Percentiles rank a stretch among this genome's conserved stretches.
Evolutionary conservation across 2,329 filamentous ascomycete species (phyloP).

Genomic region (Coniella vitis): DNA sequence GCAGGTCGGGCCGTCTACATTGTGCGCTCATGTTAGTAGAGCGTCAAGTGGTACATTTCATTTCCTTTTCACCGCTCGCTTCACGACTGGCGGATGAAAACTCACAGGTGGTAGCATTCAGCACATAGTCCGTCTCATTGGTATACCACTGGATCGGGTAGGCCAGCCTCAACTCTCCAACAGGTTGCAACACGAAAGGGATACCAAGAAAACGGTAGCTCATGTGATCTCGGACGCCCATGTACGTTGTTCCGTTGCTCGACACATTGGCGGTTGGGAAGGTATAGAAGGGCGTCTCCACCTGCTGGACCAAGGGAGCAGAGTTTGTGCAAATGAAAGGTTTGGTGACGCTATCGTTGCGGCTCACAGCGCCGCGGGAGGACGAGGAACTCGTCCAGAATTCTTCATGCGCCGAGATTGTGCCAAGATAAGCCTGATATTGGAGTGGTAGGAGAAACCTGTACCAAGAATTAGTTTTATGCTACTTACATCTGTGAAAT

Average conservation of each 20-base stretch:
- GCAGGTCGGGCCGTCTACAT: too few species aligned
- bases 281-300: background rate
- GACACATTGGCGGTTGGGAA: background rate
- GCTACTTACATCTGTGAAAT: too few species aligned
- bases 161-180: background rate
- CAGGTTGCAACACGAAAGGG: background rate
- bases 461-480: too few species aligned
- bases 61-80: too few species aligned
- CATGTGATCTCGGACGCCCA: background rate
- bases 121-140: background rate
- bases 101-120: background rate
- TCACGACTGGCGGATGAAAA: background rate
- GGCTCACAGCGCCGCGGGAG: too few species aligned
- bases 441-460: too few species aligned
- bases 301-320: background rate
- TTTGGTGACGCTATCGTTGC: too few species aligned
- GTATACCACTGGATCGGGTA: background rate
- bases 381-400: too few species aligned
- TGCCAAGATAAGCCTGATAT: too few species aligned
- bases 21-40: too few species aligned
- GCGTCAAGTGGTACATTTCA: too few species aligned
- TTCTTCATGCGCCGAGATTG: too few species aligned
- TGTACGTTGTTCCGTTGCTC: background rate
- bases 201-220: background rate
- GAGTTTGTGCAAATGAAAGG: background rate